Percentiles rank a stretch among this genome's conserved stretches.
Conservation (phyloP, 305 asterid genomes). For the Fraxinus sp. region DNA sequence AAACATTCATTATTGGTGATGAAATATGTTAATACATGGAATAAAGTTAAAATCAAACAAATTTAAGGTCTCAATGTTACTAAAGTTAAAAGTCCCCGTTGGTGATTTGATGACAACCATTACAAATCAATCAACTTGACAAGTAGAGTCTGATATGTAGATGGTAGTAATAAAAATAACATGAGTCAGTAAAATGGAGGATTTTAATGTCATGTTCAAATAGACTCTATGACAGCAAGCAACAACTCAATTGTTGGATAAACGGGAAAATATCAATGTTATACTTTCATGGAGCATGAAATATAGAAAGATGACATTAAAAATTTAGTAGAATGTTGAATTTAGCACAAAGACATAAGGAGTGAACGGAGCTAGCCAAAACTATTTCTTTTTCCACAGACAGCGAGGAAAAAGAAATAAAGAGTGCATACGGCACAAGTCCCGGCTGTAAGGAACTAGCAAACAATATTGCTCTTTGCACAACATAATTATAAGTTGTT, state of each 20-base stretch:
- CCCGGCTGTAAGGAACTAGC: background rate
- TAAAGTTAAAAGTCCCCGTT: conserved; percentile 7
- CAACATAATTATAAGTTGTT: conserved; percentile 2
- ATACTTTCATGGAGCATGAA: background rate
- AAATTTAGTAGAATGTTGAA: background rate
- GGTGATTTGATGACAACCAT: background rate
- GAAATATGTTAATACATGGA: conserved; percentile 6
- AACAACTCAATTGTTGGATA: background rate
- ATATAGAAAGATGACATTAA: background rate
- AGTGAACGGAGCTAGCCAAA: background rate
- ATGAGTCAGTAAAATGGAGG: background rate
- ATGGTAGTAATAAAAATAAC: conserved; percentile 2
- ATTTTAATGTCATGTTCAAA: background rate
- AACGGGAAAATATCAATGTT: background rate
- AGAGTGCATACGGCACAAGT: background rate
- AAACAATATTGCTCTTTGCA: background rate
- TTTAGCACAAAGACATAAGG: background rate
- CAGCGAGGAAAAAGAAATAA: background rate
- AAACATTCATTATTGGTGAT: conserved; percentile 8
- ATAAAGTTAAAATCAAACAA: conserved; percentile 10
- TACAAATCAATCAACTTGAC: background rate
- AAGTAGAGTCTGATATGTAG: conserved; percentile 8
- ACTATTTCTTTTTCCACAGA: background rate
- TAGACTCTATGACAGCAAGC: background rate
- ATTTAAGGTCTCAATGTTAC: conserved; percentile 5